Conservation (phyloP, 2,329 filamentous ascomycete genomes). For the Hymenoscyphus fraxineus region DNA sequence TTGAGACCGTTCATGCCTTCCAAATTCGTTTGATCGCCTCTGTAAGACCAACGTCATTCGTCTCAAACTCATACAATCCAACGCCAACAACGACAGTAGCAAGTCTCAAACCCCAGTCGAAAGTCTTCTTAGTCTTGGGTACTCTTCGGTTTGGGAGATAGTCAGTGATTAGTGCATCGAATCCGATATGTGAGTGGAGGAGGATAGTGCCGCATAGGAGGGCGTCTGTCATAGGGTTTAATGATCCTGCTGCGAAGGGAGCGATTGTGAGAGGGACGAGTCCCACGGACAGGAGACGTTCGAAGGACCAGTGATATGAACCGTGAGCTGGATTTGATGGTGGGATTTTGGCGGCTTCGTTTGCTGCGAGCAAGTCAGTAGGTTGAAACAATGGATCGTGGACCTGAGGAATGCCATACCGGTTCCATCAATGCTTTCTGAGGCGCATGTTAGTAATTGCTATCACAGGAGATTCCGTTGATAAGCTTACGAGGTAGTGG, state of each 20-base stretch:
- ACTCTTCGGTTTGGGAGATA: conserved; percentile 75
- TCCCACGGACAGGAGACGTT: conserved; percentile 75
- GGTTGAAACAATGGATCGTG: conserved; percentile 6
- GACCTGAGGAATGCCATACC: conserved; percentile 47
- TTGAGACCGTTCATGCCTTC: conserved; percentile 58
- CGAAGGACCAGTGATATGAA: conserved; percentile 98
- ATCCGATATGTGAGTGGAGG: conserved; percentile 92
- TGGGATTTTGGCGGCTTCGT: conserved; percentile 78
- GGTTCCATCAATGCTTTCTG: conserved; percentile 72
- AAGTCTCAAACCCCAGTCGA: conserved; percentile 74
- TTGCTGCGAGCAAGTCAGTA: conserved; percentile 52
- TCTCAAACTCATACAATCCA: conserved; percentile 97
- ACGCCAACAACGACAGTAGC: conserved; percentile 78
- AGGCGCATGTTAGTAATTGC: conserved; percentile 41
- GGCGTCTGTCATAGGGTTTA: conserved; percentile 87
- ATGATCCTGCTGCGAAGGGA: conserved; percentile 85
- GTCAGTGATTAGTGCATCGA: conserved; percentile 86
- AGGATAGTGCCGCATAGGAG: conserved; percentile 78
- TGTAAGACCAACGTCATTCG: conserved; percentile 92
- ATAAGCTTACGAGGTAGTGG: conserved; percentile 72
- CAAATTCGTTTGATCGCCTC: conserved; percentile 86
- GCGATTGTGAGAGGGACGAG: conserved; percentile 84
- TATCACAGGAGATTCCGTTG: background rate
- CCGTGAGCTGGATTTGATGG: conserved; percentile 73
- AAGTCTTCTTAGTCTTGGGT: conserved; percentile 62